phyloP scores from a whole-genome alignment of 331 rosid genomes.

The Cydonia oblonga region DNA sequence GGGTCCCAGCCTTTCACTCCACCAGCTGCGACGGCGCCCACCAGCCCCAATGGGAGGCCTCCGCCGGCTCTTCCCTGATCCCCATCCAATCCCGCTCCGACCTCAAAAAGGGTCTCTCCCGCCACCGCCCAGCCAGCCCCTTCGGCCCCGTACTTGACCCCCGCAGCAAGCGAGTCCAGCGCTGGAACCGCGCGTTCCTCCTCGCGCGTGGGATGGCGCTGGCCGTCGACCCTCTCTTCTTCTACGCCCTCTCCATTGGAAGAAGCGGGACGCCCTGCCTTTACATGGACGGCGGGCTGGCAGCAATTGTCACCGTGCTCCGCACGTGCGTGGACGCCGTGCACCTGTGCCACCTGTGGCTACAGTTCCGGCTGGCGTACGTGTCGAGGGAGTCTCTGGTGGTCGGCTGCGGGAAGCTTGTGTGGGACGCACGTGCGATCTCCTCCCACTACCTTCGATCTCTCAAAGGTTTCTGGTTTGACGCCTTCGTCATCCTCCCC shows the following conservation, averaged over 20 bases:
- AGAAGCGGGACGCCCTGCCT: conserved; percentile 69
- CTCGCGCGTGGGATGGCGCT: conserved; percentile 83
- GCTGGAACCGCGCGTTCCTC: conserved; percentile 67
- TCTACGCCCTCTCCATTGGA: conserved; percentile 82
- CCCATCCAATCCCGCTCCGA: conserved; percentile 49
- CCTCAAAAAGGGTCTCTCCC: conserved; percentile 12
- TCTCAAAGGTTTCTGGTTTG: conserved; percentile 80
- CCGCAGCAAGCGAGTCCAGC: conserved; percentile 67
- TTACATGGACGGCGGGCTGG: conserved; percentile 68
- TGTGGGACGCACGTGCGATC: conserved; percentile 84
- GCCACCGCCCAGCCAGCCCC: conserved; percentile 16
- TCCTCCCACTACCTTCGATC: conserved; percentile 63
- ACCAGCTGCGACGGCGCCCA: conserved; percentile 67
- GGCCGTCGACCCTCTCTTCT: conserved; percentile 80
- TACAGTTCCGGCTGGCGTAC: conserved; percentile 75
- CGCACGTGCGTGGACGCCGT: conserved; percentile 68
- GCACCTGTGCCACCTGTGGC: conserved; percentile 67
- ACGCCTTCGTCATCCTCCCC: conserved; percentile 74
- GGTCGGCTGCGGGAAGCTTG: conserved; percentile 93
- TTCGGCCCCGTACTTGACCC: conserved; percentile 69
- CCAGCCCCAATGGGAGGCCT: conserved; percentile 93
- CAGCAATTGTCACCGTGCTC: conserved; percentile 55
- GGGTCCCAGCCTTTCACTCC: conserved; percentile 85
- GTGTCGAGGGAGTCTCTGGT: conserved; percentile 87
- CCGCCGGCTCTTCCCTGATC: conserved; percentile 63